Evolutionary conservation across 495 filamentous ascomycete species (phyloP), one percentile per base, ranked within the genome.

Genomic region (Filosporella fistucella): DNA sequence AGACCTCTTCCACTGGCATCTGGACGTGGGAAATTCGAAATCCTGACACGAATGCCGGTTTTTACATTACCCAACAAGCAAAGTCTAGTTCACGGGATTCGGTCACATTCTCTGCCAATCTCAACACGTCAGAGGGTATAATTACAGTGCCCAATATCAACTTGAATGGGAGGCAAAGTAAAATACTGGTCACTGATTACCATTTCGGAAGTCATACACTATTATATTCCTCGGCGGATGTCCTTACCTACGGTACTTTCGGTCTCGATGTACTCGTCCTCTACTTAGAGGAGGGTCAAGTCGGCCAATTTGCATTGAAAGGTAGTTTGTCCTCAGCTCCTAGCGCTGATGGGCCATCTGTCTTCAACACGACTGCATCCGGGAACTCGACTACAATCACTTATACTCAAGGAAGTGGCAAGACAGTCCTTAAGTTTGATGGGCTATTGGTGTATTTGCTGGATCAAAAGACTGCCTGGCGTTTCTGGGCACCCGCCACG

Each of bases 21-120:
- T 77, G 63, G 49, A 76, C 75, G 0, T 73, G 72, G 68, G 73
- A 72, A 11, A 55, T 81, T 22, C 64, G 72, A 14, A 82, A 82
- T 51, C 75, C 77, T 3, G 63, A 72, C 7, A 79, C 71, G 0
- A 60, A 69, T 29, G 72, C 76, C 24, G 72, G 72, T 2, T 76
- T 76, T 56, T 75, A 73, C 49, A 62, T 69, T 43, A 49, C 66
- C 14, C 64, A 66, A 33, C 72, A 75, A 39, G 51, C 49, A 2
- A 56, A 59, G 28, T 61, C 69, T 4, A 58, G 54, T 20, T 70
- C 66, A 4, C 45, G 48, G 14, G 52, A 60, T 6, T 57, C 61
- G 6, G 61, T 68, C 20, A 59, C 59, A 9, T 71, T 74, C 47
- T 55, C 60, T 36, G 60, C 66, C 1, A 58, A 61, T 37, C 59